phyloP scores from a whole-genome alignment of 2,329 filamentous ascomycete genomes.

The Fusarium buxicola region DNA sequence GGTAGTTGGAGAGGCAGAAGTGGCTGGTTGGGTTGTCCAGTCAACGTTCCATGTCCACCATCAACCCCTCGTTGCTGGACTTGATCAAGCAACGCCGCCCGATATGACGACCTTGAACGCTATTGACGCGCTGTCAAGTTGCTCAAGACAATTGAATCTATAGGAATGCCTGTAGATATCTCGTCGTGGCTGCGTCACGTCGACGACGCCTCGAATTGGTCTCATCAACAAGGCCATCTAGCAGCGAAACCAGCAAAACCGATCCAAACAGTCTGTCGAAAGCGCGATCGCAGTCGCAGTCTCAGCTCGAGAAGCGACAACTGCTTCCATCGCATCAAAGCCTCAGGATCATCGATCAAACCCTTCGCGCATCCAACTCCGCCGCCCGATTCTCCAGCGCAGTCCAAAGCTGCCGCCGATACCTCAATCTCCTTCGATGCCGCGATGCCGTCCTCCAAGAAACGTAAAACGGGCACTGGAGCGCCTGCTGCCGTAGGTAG shows the following conservation, averaged over 20 bases:
- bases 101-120: neutral
- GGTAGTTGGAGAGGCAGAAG: too few species aligned
- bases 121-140: accelerated
- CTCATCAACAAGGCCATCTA: neutral
- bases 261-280: neutral
- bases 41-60: neutral
- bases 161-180: neutral
- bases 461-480: neutral
- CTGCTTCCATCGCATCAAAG: too few species aligned
- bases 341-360: neutral
- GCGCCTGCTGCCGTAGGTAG: neutral
- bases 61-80: neutral
- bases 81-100: neutral
- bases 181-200: neutral
- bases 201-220: neutral
- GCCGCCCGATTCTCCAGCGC: neutral
- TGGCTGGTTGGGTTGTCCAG: neutral
- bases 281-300: neutral
- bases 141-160: accelerated
- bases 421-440: neutral
- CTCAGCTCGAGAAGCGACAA: neutral
- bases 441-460: neutral
- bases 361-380: neutral
- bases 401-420: neutral
- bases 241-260: neutral